phyloP scores from a whole-genome alignment of 352 stramenopile species.

The Phytophthora europaea region DNA sequence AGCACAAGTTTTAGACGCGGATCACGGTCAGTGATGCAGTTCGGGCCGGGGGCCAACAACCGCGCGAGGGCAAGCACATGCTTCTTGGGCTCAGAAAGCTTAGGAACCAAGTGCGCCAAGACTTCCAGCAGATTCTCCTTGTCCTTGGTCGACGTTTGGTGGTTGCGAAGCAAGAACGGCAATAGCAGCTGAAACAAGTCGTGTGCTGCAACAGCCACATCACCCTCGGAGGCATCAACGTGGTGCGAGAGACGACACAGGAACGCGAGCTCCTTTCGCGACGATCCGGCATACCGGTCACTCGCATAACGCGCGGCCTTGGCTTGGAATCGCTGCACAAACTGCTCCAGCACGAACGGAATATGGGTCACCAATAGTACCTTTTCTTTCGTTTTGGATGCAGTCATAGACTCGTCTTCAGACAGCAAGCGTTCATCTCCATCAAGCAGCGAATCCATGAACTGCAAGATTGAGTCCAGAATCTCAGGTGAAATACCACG shows the following conservation, averaged over 20 bases:
- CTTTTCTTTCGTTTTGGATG: conserved; percentile 9
- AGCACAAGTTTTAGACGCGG: conserved; percentile 72
- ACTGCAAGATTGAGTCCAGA: conserved; percentile 77
- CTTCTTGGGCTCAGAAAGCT: conserved; percentile 76
- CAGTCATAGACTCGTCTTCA: conserved; percentile 31
- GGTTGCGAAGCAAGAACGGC: conserved; percentile 87
- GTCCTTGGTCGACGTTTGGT: conserved; percentile 76
- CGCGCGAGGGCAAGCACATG: conserved; percentile 84
- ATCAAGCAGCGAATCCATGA: conserved; percentile 83
- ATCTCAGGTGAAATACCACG: conserved; percentile 76
- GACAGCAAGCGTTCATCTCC: conserved; percentile 58
- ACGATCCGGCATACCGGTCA: conserved; percentile 83
- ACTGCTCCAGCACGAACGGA: conserved; percentile 81
- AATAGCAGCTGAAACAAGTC: conserved; percentile 89
- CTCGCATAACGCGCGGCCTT: conserved; percentile 81
- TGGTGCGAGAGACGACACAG: conserved; percentile 82
- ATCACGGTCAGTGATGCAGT: conserved; percentile 72
- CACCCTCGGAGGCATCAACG: conserved; percentile 51
- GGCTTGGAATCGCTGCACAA: conserved; percentile 84
- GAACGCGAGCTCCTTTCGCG: conserved; percentile 84
- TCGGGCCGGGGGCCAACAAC: conserved; percentile 77
- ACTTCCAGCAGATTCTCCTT: conserved; percentile 88
- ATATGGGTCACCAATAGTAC: conserved; percentile 76
- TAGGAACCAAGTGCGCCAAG: conserved; percentile 77
- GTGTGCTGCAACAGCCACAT: conserved; percentile 54